These are phyloP conservation scores for Saturnispora ahearnii DNA, from an alignment of 805 yeast species.

Conservation along the genomic window DNA sequence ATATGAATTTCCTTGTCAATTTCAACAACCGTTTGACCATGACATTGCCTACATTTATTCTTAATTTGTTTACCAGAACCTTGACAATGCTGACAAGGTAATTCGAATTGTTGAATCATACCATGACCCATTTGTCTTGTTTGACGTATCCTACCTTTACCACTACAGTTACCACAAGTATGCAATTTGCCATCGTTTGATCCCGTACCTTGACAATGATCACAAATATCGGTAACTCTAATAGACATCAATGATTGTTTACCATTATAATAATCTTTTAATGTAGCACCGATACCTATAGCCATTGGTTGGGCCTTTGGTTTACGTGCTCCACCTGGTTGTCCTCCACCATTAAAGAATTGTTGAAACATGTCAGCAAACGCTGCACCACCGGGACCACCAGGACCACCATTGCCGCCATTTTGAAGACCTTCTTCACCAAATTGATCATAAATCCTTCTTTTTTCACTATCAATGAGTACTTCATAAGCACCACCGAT, in stretches of 20 bases:
- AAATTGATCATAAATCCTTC: slow-evolving; percentile 57
- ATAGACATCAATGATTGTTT: slow-evolving; percentile 48
- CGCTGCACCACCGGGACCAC: slow-evolving; percentile 22
- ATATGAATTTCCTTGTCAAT: slow-evolving; percentile 50
- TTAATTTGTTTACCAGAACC: slow-evolving; percentile 68
- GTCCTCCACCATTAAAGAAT: slow-evolving; percentile 36
- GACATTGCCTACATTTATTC: slow-evolving; percentile 58
- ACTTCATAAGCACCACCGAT: slow-evolving; percentile 92
- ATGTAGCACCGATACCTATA: slow-evolving; percentile 44
- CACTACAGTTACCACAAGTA: slow-evolving; percentile 61
- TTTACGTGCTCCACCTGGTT: slow-evolving; percentile 23
- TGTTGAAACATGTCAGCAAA: slow-evolving; percentile 49
- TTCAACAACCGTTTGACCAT: slow-evolving; percentile 57
- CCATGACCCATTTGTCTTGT: slow-evolving; percentile 79
- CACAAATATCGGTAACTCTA: slow-evolving; percentile 67
- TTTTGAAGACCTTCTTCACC: slow-evolving; percentile 63
- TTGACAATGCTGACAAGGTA: slow-evolving; percentile 67
- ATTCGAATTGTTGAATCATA: slow-evolving; percentile 79
- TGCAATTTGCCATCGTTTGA: slow-evolving; percentile 67
- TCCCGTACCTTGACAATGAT: slow-evolving; percentile 75
- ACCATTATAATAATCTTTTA: slow-evolving; percentile 70
- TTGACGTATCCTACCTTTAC: slow-evolving; percentile 59
- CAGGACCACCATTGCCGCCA: slow-evolving; percentile 29
- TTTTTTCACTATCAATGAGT: slow-evolving; percentile 61
- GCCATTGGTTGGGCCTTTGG: slow-evolving; percentile 56